phyloP scores from a whole-genome alignment of 2,329 filamentous ascomycete genomes.

The Atkinsonella texensis region DNA sequence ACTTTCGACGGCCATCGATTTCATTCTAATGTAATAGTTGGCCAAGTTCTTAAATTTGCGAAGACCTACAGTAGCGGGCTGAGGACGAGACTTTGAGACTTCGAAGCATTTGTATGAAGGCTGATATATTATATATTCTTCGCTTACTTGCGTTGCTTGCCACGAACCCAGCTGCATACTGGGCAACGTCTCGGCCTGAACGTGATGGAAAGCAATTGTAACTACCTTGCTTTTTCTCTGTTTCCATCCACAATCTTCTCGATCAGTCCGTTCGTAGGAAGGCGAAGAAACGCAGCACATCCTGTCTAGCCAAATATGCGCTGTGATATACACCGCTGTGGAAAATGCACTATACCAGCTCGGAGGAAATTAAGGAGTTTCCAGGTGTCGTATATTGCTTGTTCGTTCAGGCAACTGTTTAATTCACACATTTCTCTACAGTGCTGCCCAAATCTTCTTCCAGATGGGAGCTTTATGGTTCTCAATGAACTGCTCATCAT shows the following conservation, averaged over 20 bases:
- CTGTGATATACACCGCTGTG: no score
- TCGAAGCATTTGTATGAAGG: background rate
- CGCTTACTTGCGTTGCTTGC: background rate
- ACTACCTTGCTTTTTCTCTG: no score
- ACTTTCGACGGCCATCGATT: background rate
- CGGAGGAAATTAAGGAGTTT: no score
- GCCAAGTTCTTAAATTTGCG: no score
- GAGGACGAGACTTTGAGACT: background rate
- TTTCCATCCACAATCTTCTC: no score
- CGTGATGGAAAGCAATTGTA: no score
- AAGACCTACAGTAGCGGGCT: no score
- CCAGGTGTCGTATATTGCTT: background rate
- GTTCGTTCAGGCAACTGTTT: background rate
- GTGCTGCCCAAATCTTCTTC: constrained; percentile 29
- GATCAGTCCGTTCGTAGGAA: no score
- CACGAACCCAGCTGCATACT: background rate
- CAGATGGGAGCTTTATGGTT: constrained; percentile 25
- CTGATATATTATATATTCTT: no score
- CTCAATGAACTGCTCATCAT: constrained; percentile 18
- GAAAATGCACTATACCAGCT: background rate
- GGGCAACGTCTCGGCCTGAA: no score
- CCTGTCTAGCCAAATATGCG: no score
- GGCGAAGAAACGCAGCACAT: no score
- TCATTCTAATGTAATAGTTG: background rate
- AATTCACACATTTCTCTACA: constrained; percentile 18